Base-by-base conservation (phyloP, 2,329 filamentous ascomycete species). In the Aspergillus fijiensis region DNA sequence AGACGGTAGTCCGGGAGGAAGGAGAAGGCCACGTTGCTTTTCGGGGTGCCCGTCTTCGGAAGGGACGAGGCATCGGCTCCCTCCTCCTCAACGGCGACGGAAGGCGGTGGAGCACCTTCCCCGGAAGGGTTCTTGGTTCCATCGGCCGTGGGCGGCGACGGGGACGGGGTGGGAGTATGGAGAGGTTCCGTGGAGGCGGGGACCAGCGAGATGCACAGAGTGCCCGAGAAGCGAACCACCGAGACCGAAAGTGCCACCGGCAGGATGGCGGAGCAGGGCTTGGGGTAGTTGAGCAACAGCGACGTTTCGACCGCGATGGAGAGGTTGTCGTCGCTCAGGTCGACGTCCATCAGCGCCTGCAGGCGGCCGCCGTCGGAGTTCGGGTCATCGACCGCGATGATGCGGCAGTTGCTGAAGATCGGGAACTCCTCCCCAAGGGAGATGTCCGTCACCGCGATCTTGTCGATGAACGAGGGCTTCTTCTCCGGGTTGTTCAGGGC, bases 401-500 rank as follows among this genome's bases (percentile, higher is more conserved):
- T 90, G 60, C 95, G 87, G 72, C 95, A 98, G 76, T 99, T 99
- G 80, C 93, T 97, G 76, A 99, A 96, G 56, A 99, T 99, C 29
- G 95, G 95, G 65, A 98, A 99, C 70, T 99, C 95, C 70, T 99
- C 95, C 31, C 95, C 95, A 4, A 99, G 81, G 54, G 89, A 96
- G 61, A 99, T 87, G 77, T 99, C 94, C 2, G 93, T 96, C 57
- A 99, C 91, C 27, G 88, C 89, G 63, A 99, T 98, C 72, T 95
- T 90, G 73, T 96, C 94, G 33, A 99, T 82, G 75, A 96, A 99
- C 65, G 93, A 90, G 0, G 95, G 95, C 58, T 95, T 89, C 62
- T 95, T 90, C 49, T 87, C 87, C 11, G 86, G 84, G n/a, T 93
- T 89, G 70, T 99, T 99, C 59, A 99, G 82, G 0, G 94, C 85